Evolutionary conservation across 345 rosid species (phyloP).

Genomic region (Nasturtium officinale): DNA sequence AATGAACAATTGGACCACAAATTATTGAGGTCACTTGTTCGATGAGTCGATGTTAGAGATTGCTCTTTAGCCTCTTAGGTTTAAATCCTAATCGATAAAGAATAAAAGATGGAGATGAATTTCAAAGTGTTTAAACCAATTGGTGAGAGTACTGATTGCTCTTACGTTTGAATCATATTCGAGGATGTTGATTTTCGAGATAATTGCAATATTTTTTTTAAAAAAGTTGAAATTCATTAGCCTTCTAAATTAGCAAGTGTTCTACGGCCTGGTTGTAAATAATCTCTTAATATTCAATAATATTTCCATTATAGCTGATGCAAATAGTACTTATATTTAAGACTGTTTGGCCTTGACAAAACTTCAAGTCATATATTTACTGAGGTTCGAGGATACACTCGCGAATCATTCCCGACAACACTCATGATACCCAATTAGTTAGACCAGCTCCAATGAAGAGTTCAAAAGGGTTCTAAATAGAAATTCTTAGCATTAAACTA

Average conservation of each 20-base stretch:
- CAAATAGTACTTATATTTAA: not conserved
- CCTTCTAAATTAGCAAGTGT: not conserved
- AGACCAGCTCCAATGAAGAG: no score
- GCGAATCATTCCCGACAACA: slow-evolving; percentile 20
- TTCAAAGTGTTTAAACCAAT: not conserved
- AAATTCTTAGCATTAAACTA: no score
- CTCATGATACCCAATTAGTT: slow-evolving; percentile 27
- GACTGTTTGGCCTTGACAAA: slow-evolving; percentile 12
- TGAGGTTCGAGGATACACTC: not conserved
- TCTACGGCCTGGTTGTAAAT: not conserved
- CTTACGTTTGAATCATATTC: not conserved
- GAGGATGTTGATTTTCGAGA: not conserved
- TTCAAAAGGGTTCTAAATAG: no score
- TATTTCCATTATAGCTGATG: not conserved
- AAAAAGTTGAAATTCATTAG: not conserved
- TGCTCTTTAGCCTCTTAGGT: not conserved
- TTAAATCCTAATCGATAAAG: not conserved
- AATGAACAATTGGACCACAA: not conserved
- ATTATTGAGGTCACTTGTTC: not conserved
- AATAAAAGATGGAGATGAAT: not conserved
- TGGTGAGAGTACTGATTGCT: not conserved
- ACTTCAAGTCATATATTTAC: not conserved
- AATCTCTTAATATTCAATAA: not conserved
- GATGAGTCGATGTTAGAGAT: not conserved
- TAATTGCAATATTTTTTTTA: not conserved